Evolutionary conservation across 1,284 basidiomycete genomes (phyloP).

Genomic region (Cutaneotrichosporon sp.): DNA sequence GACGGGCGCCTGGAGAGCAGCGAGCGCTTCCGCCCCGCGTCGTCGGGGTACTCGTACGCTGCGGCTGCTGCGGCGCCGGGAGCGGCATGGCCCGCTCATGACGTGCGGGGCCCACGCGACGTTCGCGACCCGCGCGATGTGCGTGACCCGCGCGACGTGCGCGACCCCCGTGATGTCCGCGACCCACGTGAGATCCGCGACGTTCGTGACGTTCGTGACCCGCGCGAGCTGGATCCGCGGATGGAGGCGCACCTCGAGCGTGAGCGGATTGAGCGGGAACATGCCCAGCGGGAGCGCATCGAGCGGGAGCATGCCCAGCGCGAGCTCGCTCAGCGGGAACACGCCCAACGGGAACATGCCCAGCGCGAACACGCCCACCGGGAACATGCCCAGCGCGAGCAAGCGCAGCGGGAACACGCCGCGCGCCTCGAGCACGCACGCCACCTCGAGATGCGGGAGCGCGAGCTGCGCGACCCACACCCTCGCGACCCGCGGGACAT

Average conservation of each 20-base stretch:
- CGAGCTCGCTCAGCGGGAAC: neutral
- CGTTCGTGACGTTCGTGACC: conserved; percentile 8
- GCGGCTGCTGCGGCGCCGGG: conserved; percentile 11
- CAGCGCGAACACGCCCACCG: neutral
- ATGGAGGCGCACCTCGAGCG: neutral
- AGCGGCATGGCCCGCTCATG: neutral
- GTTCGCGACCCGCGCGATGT: too few species aligned
- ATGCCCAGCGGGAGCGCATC: neutral
- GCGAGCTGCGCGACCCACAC: too few species aligned
- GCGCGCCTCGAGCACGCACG: conserved; percentile 6
- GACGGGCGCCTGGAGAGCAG: conserved; percentile 6
- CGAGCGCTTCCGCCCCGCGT: conserved; percentile 13
- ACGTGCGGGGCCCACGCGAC: too few species aligned
- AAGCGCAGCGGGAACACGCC: neutral
- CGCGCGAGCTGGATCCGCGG: conserved; percentile 3
- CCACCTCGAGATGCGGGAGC: conserved; percentile 1
- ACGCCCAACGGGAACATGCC: neutral
- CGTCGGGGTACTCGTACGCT: conserved; percentile 19
- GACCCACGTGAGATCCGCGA: too few species aligned
- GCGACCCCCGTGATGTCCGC: too few species aligned
- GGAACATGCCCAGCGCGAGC: neutral
- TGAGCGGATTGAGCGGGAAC: neutral
- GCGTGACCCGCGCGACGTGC: too few species aligned
- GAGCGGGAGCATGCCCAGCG: neutral
- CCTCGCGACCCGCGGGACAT: conserved; percentile 8